Percentiles rank a stretch among this genome's conserved stretches.
Evolutionary conservation across 2,329 filamentous ascomycete genomes (phyloP).

Genomic region (Trichophyton simii): DNA sequence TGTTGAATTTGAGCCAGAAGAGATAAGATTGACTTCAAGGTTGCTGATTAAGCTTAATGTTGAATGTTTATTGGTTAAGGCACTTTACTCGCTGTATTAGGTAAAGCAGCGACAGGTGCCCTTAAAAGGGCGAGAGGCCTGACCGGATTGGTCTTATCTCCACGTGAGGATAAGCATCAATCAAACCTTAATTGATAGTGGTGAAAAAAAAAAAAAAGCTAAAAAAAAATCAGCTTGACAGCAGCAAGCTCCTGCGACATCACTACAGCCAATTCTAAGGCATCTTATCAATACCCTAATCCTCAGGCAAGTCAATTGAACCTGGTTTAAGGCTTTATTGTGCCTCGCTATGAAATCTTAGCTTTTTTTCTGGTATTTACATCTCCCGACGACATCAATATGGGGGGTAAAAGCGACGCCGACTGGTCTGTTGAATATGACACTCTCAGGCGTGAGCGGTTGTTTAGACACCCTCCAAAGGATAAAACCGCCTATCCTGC

Average conservation of each 20-base stretch:
- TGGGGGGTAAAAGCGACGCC: slow-evolving; percentile 50
- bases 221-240: background rate
- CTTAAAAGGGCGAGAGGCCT: background rate
- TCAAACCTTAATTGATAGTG: slow-evolving; percentile 15
- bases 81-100: no score
- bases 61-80: background rate
- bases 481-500: slow-evolving; percentile 81
- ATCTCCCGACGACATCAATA: background rate
- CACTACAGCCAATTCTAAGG: background rate
- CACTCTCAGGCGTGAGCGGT: slow-evolving; percentile 69
- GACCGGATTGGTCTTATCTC: slow-evolving; percentile 18
- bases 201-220: slow-evolving; percentile 28
- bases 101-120: background rate
- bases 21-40: background rate
- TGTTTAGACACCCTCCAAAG: slow-evolving; percentile 78
- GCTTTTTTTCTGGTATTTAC: background rate
- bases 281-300: background rate
- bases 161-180: slow-evolving; percentile 31
- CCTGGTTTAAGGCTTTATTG: background rate
- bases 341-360: background rate
- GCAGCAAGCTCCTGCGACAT: background rate
- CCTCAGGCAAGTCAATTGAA: background rate
- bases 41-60: background rate
- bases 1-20: no score
- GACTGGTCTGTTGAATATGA: slow-evolving; percentile 79